Evolutionary conservation across 2,329 filamentous ascomycete genomes (phyloP), one percentile per base, ranked within the genome.

Genomic region (Pseudogymnoascus sp.): DNA sequence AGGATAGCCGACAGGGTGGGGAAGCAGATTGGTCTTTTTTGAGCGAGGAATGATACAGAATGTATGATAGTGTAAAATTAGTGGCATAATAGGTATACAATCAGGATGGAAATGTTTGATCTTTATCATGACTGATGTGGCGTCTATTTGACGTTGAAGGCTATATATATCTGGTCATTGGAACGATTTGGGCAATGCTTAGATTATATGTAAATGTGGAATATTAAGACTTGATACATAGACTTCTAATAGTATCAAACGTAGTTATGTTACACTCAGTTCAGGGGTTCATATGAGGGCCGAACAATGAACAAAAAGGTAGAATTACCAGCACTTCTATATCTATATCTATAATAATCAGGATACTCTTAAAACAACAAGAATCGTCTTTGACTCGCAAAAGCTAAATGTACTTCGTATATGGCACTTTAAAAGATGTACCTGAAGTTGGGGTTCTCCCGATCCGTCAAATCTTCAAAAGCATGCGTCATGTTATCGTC

Each of bases 1-100:
- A 78, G 80, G 16, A 87, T 96, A 72, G 90, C 90, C 1, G 78
- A 82, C 63, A 74, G 77, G 25, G 77, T 88, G 31, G 71, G 69
- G 46, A 60, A 60, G 25, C 69, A 68, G 36, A 63, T 73, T 60
- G 69, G 66, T 7, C 61, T 74, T 31, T 69, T 70, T 43, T 62
- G 60, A 62, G 40, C 25, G 21, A 28, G 38, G 11, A 18, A 18
- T 14, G 5, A 16, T 34, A 25, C 21, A 23, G 5, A 6, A 53
- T 53, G 46, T 53, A 56, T 34, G 9, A 56, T 56, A 56, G n/a
- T 56, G 49, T 56, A 36, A 56, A 56, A 56, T 34, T 11, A 34
- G 28, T 34, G 11, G 28, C 9, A 36, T 5, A 21, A 36, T 34
- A 36, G 5, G 18, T 34, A 56, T 14, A 11, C 6, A 36, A 36